Evolutionary conservation across 78 protist genomes (phyloP).

Genomic region (Bigelowiella natans): DNA sequence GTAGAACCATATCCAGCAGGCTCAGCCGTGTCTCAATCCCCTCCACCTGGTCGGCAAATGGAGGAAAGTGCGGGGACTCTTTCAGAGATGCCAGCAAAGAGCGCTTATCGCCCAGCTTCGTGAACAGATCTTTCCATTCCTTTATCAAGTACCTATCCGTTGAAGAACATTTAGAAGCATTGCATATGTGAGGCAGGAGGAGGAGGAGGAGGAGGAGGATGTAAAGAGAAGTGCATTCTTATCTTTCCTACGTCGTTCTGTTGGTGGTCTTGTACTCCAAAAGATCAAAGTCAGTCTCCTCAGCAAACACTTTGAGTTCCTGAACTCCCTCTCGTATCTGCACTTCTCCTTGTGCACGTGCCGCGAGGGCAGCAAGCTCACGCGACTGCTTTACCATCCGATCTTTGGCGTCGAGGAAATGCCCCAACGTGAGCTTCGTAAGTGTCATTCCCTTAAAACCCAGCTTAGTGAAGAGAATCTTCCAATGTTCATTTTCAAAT

Average conservation of each 20-base stretch:
- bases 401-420: neutral
- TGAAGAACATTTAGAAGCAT: neutral
- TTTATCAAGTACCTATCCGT: conserved; percentile 44
- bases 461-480: neutral
- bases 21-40: conserved; percentile 32
- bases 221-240: neutral
- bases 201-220: neutral
- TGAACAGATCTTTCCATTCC: conserved; percentile 71
- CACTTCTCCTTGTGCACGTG: conserved; percentile 42
- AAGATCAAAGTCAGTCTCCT: conserved; percentile 22
- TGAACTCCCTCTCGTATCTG: conserved; percentile 59
- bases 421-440: neutral
- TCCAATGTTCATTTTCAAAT: neutral
- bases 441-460: neutral
- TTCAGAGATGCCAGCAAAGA: conserved; percentile 52
- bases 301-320: conserved; percentile 49
- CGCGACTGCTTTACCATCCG: neutral
- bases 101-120: conserved; percentile 59
- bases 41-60: conserved; percentile 28
- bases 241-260: neutral
- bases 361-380: neutral
- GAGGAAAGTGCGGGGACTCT: conserved; percentile 48
- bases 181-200: neutral
- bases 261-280: conserved; percentile 4
- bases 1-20: conserved; percentile 36